Base-by-base conservation (phyloP, 2,329 filamentous ascomycete species). In the Fusarium globosum region DNA sequence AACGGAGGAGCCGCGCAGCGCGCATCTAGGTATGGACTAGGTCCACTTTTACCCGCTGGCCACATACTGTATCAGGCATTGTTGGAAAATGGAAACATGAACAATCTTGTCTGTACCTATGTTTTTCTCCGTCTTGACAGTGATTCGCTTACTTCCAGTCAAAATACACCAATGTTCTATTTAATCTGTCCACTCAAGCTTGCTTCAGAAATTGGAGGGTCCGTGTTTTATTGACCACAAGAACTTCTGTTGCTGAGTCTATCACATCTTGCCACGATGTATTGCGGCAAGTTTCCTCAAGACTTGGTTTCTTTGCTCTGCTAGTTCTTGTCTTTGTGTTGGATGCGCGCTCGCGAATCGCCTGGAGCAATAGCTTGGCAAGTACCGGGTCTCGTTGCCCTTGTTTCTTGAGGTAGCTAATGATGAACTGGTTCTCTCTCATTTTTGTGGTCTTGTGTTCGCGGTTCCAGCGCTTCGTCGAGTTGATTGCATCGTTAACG, bases 391-490 rank as follows among this genome's bases (percentile, higher is more conserved):
- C 82, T 28, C 82, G 77, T 59, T 80, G 80, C 4, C 78, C 79
- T 61, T 84, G 82, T 61, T 83, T 80, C 60, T 72, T 78, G 56
- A 84, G 78, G 59, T 84, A 84, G 28, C 73, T 77, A 21, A 69
- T 67, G 33, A 76, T 74, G 56, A 83, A 84, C 15, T 68, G 61
- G 21, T 73, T 74, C 38, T 83, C 82, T n/a, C 68, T 39, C 45
- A 79, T 69, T 33, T 45, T 52, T 5, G 81, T 83, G 11, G 72
- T 78, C 60, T 83, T 83, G 74, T 82, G 80, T 36, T 83, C 82
- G 35, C 76, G 76, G 68, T 84, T 81, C 82, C 82, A 84, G 43
- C 82, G 80, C 46, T 81, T 79, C 16, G 82, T 83, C 1, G 82
- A 83, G 58, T 73, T 74, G 65, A 83, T 77, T 23, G 81, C 68